phyloP scores from a whole-genome alignment of 2,329 filamentous ascomycete species.

The Phialocephala subalpina region DNA sequence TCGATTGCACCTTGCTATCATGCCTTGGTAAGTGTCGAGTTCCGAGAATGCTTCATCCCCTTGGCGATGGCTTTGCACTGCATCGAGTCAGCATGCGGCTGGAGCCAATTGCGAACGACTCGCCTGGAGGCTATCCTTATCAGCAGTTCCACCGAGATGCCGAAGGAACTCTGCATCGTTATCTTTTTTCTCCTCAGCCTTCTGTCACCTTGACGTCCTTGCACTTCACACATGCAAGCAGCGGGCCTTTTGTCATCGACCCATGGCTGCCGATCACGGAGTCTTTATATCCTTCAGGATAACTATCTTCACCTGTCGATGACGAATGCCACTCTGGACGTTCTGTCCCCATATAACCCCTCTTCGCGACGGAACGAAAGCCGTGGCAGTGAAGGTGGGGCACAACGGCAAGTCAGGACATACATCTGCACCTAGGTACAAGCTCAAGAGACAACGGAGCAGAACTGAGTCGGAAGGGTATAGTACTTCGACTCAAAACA shows the following conservation, averaged over 20 bases:
- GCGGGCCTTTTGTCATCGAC: neutral
- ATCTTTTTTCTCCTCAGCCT: neutral
- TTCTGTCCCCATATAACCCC: neutral
- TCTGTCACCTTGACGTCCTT: constrained; percentile 3
- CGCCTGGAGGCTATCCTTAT: neutral
- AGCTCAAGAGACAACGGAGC: neutral
- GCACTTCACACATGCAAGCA: constrained; percentile 1
- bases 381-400: neutral
- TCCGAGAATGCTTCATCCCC: no score
- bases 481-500: neutral
- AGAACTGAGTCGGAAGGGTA: neutral
- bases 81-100: neutral
- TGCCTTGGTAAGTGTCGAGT: no score
- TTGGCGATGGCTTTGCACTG: neutral
- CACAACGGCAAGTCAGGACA: neutral
- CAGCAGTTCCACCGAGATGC: constrained; percentile 1
- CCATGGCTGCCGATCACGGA: constrained; percentile 2
- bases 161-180: neutral
- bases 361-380: constrained; percentile 1
- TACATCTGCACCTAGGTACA: constrained; percentile 2
- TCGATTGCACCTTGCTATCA: no score
- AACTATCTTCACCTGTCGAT: neutral
- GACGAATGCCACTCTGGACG: neutral
- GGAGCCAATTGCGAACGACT: neutral
- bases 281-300: neutral